Base-by-base conservation (phyloP, 768 basidiomycete species). In the Cystofilobasidium bisporidii region DNA sequence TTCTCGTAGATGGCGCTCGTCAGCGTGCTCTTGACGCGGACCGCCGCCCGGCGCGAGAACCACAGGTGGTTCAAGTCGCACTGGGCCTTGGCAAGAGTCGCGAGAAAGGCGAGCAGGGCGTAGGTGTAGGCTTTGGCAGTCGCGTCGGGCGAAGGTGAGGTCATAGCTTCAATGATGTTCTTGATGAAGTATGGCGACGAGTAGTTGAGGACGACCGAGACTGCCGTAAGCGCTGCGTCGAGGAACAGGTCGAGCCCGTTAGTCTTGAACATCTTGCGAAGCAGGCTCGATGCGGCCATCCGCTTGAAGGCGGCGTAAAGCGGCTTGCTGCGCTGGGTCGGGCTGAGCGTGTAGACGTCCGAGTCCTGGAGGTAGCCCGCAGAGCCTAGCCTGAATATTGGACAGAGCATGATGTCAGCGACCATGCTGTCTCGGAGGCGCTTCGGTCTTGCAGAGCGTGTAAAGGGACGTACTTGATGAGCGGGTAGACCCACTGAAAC, bases 1-100 rank as follows among this genome's bases (percentile, higher is more conserved):
- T 69, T 69, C 30, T 69, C 63, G 63, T 69, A 69, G 48, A 69
- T 69, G 36, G 68, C 63, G 14, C 62, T 64, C 17, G 68, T 64
- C 2, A 69, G 59, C 1, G 56, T 60, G n/a, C 41, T 50, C 57
- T 69, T 69, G 58, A 65, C 59, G 14, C 63, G 50, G 26, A 69
- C 68, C 20, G 63, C 58, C 0, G 68, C 68, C 28, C 68, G 32
- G 50, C 68, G 30, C 15, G 63, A 64, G 56, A 66, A 61, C 68
- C 68, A 69, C 26, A 69, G 63, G 26, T 69, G 68, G 22, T 64
- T 60, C 20, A 69, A 30, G 36, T 69, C 68, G 26, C 41, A 59
- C 33, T 69, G 58, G 33, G 68, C 56, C 50, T 69, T 69, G 32
- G 20, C 3, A n/a, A 64, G 15, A 14, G 68, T 60, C 15, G 53